Conservation (phyloP, 169 alveolate species). For the Theileria annulata region DNA sequence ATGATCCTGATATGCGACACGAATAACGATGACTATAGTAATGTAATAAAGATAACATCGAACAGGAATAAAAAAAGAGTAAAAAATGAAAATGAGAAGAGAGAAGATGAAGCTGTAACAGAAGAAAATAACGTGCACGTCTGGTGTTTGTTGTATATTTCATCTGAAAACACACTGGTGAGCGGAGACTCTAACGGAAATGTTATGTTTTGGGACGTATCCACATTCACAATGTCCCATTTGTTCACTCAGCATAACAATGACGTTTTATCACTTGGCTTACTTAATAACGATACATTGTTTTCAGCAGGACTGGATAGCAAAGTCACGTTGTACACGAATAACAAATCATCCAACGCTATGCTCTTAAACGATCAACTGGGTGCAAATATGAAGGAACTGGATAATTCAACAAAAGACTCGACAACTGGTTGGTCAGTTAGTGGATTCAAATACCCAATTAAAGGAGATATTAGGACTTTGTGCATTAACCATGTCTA, state of each 20-base stretch:
- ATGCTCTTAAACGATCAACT: too few species aligned
- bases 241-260: conserved; percentile 56
- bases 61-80: conserved; percentile 14
- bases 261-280: conserved; percentile 56
- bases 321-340: conserved; percentile 57
- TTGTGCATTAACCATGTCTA: conserved; percentile 29
- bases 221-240: conserved; percentile 45
- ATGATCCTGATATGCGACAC: conserved; percentile 27
- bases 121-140: conserved; percentile 25
- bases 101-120: background rate
- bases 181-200: conserved; percentile 67
- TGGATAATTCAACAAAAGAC: background rate
- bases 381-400: background rate
- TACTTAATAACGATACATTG: conserved; percentile 47
- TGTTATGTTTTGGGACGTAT: conserved; percentile 60
- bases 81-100: conserved; percentile 25
- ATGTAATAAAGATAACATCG: conserved; percentile 29
- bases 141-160: conserved; percentile 56
- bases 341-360: conserved; percentile 25
- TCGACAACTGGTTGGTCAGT: conserved; percentile 46
- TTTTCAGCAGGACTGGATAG: conserved; percentile 63
- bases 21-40: conserved; percentile 4
- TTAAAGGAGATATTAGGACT: conserved; percentile 45
- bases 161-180: conserved; percentile 22
- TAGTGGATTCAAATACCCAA: conserved; percentile 50